Evolutionary conservation across 192 early-diverging fungal genomes (phyloP).

Genomic region (Coemansia sp.): DNA sequence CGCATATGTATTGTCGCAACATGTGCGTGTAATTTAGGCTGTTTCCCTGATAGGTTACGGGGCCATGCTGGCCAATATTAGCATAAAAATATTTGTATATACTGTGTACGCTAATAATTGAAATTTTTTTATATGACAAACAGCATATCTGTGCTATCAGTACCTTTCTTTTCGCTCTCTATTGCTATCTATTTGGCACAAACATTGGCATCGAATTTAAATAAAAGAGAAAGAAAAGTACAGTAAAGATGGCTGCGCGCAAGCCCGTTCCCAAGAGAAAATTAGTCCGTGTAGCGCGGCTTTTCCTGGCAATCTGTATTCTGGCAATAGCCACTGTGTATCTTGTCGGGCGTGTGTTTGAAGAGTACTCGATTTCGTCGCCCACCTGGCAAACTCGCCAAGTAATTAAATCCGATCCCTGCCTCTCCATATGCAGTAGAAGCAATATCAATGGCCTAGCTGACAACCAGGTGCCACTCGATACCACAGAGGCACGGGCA

Average conservation of each 20-base stretch:
- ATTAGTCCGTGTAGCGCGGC: background rate
- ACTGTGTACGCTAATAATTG: too few species aligned
- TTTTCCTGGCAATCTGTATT: background rate
- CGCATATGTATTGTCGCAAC: too few species aligned
- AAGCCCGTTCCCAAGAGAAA: background rate
- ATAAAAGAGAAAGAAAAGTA: background rate
- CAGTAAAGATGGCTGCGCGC: background rate
- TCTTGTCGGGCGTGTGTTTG: background rate
- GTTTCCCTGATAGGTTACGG: too few species aligned
- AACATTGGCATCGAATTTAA: conserved; percentile 1
- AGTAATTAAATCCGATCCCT: background rate
- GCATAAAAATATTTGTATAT: too few species aligned
- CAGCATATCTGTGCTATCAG: too few species aligned
- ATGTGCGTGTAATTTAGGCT: too few species aligned
- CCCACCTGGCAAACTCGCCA: background rate
- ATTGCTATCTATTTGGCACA: too few species aligned
- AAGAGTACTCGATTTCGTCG: background rate
- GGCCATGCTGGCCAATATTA: too few species aligned
- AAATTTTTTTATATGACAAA: too few species aligned
- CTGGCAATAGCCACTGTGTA: conserved; percentile 4
- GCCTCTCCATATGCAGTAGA: conserved; percentile 6
- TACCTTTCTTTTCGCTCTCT: too few species aligned
- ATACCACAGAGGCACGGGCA: conserved; percentile 1
- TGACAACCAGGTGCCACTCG: background rate
- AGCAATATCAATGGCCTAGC: background rate